Evolutionary conservation across 179 eudicot genomes (phyloP).

Genomic region (Patellifolia procumbens): DNA sequence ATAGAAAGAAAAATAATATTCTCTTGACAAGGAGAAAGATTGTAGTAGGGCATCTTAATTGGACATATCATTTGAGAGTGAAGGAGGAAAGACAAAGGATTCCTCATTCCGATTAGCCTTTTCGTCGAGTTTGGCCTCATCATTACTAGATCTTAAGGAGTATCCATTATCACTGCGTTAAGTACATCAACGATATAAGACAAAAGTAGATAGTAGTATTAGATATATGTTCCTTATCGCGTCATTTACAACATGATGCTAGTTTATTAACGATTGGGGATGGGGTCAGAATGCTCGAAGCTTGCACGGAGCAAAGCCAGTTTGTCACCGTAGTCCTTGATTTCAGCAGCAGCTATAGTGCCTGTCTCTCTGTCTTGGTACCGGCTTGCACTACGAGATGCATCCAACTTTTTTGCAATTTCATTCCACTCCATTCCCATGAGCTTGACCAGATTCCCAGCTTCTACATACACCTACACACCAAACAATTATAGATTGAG

Average conservation of each 20-base stretch:
- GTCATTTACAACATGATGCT: neutral
- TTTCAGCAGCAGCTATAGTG: slow-evolving; percentile 5
- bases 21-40: no score
- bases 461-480: slow-evolving; percentile 25
- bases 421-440: slow-evolving; percentile 6
- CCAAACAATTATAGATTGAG: no score
- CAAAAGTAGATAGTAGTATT: neutral
- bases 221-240: neutral
- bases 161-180: no score
- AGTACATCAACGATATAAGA: neutral
- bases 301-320: slow-evolving; percentile 4
- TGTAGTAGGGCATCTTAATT: no score
- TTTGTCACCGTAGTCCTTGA: slow-evolving; percentile 3
- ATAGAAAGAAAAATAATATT: no score
- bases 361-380: slow-evolving; percentile 8
- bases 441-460: slow-evolving; percentile 1
- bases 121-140: no score
- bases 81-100: no score
- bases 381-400: neutral
- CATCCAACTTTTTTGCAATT: slow-evolving; percentile 13
- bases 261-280: neutral
- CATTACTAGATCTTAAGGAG: no score
- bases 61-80: no score
- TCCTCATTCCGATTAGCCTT: no score
- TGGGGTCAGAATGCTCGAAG: neutral